Evolutionary conservation across 352 stramenopile genomes (phyloP), one percentile per base, ranked within the genome.

Genomic region (Pythium rishiriense): DNA sequence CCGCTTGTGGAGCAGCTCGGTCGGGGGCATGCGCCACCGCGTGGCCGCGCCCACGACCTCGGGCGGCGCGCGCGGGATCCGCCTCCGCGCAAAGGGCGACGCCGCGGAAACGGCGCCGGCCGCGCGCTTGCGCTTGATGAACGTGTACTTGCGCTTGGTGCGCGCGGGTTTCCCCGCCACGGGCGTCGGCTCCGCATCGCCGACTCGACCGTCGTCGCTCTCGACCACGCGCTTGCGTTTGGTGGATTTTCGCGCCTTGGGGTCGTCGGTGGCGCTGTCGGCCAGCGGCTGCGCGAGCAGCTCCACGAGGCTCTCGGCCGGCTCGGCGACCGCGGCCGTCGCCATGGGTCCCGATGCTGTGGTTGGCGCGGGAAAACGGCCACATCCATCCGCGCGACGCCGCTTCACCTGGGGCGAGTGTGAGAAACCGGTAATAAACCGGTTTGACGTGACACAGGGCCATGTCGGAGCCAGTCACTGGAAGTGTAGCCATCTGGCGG

Each of bases 401-500:
- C 56, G 35, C 21, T 63, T 63, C 46, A 54, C 22, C 33, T 25
- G 22, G 31, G 33, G 51, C 26, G 31, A 24, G 45, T 25, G 21
- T 24, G 24, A 62, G 35, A n/a, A 37, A 58, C 48, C 58, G 58
- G 58, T 66, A 22, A 1, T 5, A 42, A 24, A 59, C 58, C 58
- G 58, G 58, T 66, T 43, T 21, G 22, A 42, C 4, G 22, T 33
- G 10, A 21, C 6, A 4, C 9, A 21, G 37, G 15, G 33, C 17
- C 25, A 25, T 14, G n/a, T 53, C 58, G 47, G 47, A n/a, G 48
- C 51, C 59, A 66, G 29, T 66, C 59, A 52, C 29, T 48, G 22
- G 29, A 66, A 35, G 26, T 64, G 53, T 64, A 61, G 51, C 37
- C 58, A 71, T 60, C 35, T 60, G 19, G 0, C 7, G 22, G 0